Evolutionary conservation across 2,329 filamentous ascomycete genomes (phyloP).

Genomic region (Rutstroemia sp.): DNA sequence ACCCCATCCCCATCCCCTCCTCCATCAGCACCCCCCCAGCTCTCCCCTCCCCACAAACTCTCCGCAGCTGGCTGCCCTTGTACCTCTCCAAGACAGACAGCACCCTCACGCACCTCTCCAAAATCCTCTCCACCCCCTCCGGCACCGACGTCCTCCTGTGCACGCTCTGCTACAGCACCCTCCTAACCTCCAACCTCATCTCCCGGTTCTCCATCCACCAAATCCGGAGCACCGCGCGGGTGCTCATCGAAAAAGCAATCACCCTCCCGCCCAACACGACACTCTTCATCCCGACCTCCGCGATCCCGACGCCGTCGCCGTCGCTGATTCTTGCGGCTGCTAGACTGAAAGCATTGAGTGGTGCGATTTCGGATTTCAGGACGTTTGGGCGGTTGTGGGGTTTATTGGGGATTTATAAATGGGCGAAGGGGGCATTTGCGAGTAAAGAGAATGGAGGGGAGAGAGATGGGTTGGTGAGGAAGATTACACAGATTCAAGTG

Average conservation of each 20-base stretch:
- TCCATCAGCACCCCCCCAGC: constrained; percentile 10
- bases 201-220: constrained; percentile 47
- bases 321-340: constrained; percentile 39
- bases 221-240: constrained; percentile 44
- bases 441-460: neutral
- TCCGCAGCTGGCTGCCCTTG: constrained; percentile 26
- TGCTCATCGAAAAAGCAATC: constrained; percentile 45
- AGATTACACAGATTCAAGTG: constrained; percentile 62
- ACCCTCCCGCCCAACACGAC: constrained; percentile 44
- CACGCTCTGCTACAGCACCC: constrained; percentile 60
- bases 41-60: constrained; percentile 16
- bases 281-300: constrained; percentile 31
- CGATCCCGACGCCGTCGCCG: constrained; percentile 21
- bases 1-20: constrained; percentile 7
- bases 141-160: constrained; percentile 66
- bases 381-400: constrained; percentile 73
- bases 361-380: constrained; percentile 61
- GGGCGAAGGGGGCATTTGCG: constrained; percentile 43
- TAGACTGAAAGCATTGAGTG: constrained; percentile 52
- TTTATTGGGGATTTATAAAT: constrained; percentile 64
- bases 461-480: constrained; percentile 37
- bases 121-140: constrained; percentile 58
- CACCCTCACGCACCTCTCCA: constrained; percentile 45
- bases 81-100: constrained; percentile 28
- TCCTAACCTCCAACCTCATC: constrained; percentile 45